Conservation (phyloP, 495 filamentous ascomycete genomes). For the Penicillium pancosmium region DNA sequence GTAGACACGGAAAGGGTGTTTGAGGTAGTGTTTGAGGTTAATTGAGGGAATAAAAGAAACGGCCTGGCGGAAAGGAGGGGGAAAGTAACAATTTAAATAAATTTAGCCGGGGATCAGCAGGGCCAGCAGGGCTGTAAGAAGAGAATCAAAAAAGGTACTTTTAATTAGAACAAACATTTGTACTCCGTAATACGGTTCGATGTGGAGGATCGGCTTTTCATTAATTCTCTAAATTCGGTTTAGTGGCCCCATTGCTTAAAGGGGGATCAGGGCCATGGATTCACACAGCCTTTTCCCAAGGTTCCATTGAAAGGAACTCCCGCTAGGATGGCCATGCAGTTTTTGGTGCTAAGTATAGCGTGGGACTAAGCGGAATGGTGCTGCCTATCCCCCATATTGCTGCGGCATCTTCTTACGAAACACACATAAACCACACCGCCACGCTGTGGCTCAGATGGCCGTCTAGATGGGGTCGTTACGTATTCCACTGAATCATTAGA, state of each 20-base stretch:
- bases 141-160: slow-evolving; percentile 6
- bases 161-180: neutral
- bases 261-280: neutral
- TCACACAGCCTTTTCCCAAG: neutral
- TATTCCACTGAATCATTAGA: neutral
- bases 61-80: neutral
- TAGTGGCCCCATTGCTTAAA: slow-evolving; percentile 10
- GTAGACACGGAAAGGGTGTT: slow-evolving; percentile 7
- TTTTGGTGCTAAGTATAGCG: slow-evolving; percentile 22
- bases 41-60: neutral
- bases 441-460: slow-evolving; percentile 1
- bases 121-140: slow-evolving; percentile 11
- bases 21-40: slow-evolving; percentile 2
- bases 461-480: neutral
- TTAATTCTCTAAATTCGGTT: slow-evolving; percentile 6
- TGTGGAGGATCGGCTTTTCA: slow-evolving; percentile 28
- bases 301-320: slow-evolving; percentile 1
- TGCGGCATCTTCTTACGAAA: slow-evolving; percentile 1
- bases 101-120: slow-evolving; percentile 11
- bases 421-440: slow-evolving; percentile 14
- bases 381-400: slow-evolving; percentile 18
- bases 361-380: slow-evolving; percentile 23
- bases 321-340: neutral
- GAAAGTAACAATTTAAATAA: slow-evolving; percentile 15
- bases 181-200: slow-evolving; percentile 8